Percentiles rank a stretch among this genome's conserved stretches.
These are phyloP conservation scores for Penicillium aurantiogriseum DNA, from an alignment of 2,329 filamentous ascomycete species.

Conservation along the genomic window DNA sequence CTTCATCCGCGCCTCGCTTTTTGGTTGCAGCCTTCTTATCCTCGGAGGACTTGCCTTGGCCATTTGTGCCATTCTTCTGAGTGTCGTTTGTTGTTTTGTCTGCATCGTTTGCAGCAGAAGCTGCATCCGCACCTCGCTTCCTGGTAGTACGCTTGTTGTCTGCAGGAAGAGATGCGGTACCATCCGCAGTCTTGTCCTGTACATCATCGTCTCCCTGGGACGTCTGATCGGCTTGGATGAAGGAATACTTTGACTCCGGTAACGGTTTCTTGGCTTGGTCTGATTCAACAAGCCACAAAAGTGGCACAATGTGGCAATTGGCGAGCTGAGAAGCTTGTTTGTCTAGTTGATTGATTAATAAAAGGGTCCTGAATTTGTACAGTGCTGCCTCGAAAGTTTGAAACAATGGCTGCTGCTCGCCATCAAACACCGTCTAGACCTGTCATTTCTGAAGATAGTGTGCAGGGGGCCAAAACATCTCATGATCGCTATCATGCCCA, in stretches of 20 bases:
- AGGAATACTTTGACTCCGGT: constrained; percentile 39
- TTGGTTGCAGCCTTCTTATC: constrained; percentile 20
- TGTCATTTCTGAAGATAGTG: background rate
- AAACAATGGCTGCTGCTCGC: background rate
- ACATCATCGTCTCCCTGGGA: constrained; percentile 12
- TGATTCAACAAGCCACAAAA: constrained; percentile 64
- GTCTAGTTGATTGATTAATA: constrained; percentile 52
- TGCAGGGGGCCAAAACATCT: background rate
- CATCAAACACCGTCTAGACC: background rate
- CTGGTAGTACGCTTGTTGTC: background rate
- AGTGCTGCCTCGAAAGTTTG: background rate
- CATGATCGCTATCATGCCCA: background rate
- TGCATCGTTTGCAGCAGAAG: background rate
- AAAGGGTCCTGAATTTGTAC: background rate
- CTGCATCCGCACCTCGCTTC: background rate
- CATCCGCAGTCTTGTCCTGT: constrained; percentile 24
- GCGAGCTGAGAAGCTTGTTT: constrained; percentile 49
- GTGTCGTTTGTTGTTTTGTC: no score
- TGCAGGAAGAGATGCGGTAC: background rate
- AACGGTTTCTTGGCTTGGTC: constrained; percentile 44
- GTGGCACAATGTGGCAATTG: constrained; percentile 55
- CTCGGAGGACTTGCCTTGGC: background rate
- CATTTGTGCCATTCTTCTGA: constrained; percentile 23
- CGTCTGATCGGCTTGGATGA: constrained; percentile 20
- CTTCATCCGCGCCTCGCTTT: constrained; percentile 5